Percentiles rank a stretch among this genome's conserved stretches.
Evolutionary conservation across 441 rosid genomes (phyloP).

Genomic region (Pelargonium myrrhifolium): DNA sequence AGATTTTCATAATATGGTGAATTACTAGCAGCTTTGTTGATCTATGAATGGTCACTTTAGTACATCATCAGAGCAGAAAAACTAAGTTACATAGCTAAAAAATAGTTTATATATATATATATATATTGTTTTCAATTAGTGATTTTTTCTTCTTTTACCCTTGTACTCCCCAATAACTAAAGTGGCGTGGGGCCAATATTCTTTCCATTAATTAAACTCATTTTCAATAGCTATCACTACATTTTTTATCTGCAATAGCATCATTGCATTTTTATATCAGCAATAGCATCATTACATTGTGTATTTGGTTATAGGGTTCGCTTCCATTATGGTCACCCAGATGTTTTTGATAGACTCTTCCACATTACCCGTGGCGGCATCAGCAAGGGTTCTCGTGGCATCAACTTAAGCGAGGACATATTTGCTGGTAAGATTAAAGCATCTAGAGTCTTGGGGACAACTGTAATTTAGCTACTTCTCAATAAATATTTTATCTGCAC

Average conservation of each 20-base stretch:
- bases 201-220: background rate
- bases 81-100: no score
- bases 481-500: conserved; percentile 12
- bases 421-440: conserved; percentile 61
- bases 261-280: no score
- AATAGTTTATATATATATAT: no score
- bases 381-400: conserved; percentile 87
- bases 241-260: no score
- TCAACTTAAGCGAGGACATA: conserved; percentile 91
- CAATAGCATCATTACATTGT: background rate
- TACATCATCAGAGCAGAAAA: no score
- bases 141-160: no score
- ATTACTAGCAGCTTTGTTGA: background rate
- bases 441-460: conserved; percentile 4
- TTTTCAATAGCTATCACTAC: background rate
- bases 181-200: no score
- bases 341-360: conserved; percentile 84
- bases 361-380: conserved; percentile 92
- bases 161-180: no score
- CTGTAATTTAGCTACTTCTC: conserved; percentile 12
- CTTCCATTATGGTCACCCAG: conserved; percentile 95
- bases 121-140: no score
- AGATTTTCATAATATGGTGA: background rate
- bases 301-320: conserved; percentile 53
- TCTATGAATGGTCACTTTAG: background rate